phyloP scores from a whole-genome alignment of 371 early-diverging fungal species.

The Rhizopus microsporus region DNA sequence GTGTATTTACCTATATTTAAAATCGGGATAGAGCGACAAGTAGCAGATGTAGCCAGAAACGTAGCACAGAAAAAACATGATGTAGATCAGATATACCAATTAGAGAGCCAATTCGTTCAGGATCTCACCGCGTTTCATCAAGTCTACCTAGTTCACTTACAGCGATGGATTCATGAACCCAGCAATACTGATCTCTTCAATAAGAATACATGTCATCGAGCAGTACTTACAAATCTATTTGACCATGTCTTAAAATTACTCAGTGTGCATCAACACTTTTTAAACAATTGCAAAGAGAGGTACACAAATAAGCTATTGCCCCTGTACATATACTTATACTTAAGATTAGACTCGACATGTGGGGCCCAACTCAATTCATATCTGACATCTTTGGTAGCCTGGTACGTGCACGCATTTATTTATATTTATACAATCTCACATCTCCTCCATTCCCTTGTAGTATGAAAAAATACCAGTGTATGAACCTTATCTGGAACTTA shows the following conservation, averaged over 20 bases:
- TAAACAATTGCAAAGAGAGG: constrained; percentile 20
- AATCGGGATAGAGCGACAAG: constrained; percentile 21
- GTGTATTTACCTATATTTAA: not conserved
- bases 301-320: not conserved
- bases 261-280: constrained; percentile 17
- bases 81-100: constrained; percentile 19
- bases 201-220: constrained; percentile 10
- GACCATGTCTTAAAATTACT: constrained; percentile 8
- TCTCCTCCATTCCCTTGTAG: constrained; percentile 11
- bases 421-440: not conserved
- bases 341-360: constrained; percentile 26
- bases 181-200: constrained; percentile 12
- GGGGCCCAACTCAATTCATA: constrained; percentile 40
- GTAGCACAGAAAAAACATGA: constrained; percentile 28
- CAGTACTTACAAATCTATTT: constrained; percentile 7
- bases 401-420: constrained; percentile 14
- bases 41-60: constrained; percentile 30
- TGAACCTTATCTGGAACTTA: constrained; percentile 20
- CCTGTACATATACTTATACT: not conserved
- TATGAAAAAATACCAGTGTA: constrained; percentile 19
- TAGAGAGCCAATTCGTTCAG: constrained; percentile 18
- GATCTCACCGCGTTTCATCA: constrained; percentile 9
- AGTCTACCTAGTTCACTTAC: constrained; percentile 12
- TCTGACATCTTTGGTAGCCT: constrained; percentile 30
- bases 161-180: constrained; percentile 16